A percentile compares a stretch with the other conserved stretches of the same genome.
These are phyloP conservation scores for Gillenia trifoliata DNA, from an alignment of 306 rosid genomes.

Conservation along the genomic window DNA sequence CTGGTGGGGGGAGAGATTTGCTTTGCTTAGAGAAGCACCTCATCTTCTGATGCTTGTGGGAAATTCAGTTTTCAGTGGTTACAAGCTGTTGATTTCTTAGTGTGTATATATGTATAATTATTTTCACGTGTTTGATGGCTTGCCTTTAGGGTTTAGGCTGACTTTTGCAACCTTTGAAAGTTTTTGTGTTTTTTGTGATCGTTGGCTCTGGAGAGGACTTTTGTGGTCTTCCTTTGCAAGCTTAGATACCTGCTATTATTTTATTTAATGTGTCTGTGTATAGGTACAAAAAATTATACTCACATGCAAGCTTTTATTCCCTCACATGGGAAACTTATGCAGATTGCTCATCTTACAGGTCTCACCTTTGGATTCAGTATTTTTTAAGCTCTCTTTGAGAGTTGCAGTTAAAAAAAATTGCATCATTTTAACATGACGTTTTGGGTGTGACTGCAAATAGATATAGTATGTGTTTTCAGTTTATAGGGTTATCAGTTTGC, in stretches of 20 bases:
- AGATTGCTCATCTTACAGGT: slow-evolving; percentile 4
- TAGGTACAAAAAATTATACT: not conserved
- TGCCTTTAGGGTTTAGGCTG: slow-evolving; percentile 25
- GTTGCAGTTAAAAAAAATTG: not conserved
- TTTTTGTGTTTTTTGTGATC: not conserved
- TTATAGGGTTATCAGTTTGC: slow-evolving; percentile 12
- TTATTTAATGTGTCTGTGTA: not conserved
- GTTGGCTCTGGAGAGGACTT: not conserved
- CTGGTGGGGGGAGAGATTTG: slow-evolving; percentile 29
- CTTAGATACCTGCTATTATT: slow-evolving; percentile 1
- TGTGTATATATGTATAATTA: slow-evolving; percentile 18
- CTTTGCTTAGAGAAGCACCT: slow-evolving; percentile 73
- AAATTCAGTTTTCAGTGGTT: slow-evolving; percentile 48
- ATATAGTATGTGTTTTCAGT: slow-evolving; percentile 10
- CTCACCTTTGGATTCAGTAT: not conserved
- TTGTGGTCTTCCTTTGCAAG: not conserved
- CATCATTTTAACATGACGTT: slow-evolving; percentile 13
- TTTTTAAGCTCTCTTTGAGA: not conserved
- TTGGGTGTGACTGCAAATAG: slow-evolving; percentile 11
- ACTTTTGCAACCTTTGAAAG: not conserved
- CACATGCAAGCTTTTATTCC: not conserved
- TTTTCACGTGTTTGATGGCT: slow-evolving; percentile 17
- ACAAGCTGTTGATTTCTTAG: slow-evolving; percentile 34
- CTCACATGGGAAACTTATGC: not conserved
- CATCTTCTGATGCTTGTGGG: slow-evolving; percentile 65